These are phyloP conservation scores for Eruca vesicaria DNA, from an alignment of 441 rosid genomes.

Conservation along the genomic window DNA sequence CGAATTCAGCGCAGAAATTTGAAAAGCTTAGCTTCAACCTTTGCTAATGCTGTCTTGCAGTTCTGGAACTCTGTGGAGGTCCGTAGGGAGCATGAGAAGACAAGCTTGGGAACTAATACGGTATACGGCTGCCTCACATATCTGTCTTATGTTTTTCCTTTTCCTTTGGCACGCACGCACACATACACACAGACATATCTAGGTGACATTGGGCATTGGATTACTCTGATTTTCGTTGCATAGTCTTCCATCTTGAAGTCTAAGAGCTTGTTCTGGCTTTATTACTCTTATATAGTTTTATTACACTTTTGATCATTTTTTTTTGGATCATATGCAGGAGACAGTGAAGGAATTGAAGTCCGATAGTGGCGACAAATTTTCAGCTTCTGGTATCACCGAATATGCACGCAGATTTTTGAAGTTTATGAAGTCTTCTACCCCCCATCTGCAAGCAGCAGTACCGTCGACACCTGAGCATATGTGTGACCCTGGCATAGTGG, in stretches of 20 bases:
- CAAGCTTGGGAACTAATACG: slow-evolving; percentile 40
- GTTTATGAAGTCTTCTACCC: slow-evolving; percentile 43
- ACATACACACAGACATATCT: background rate
- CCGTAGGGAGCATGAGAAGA: slow-evolving; percentile 36
- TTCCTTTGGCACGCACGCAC: background rate
- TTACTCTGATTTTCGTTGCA: background rate
- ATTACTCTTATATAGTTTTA: background rate
- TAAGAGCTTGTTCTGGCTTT: background rate
- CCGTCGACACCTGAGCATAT: slow-evolving; percentile 65
- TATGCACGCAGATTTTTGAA: slow-evolving; percentile 81
- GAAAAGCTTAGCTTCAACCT: slow-evolving; percentile 55
- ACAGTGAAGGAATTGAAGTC: slow-evolving; percentile 36
- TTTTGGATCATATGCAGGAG: slow-evolving; percentile 45
- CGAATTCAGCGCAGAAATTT: slow-evolving; percentile 50
- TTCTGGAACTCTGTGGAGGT: slow-evolving; percentile 80
- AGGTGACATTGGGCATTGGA: background rate
- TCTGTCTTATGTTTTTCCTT: background rate
- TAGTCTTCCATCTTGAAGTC: slow-evolving; percentile 12
- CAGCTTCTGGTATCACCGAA: slow-evolving; percentile 43
- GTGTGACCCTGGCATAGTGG: slow-evolving; percentile 51
- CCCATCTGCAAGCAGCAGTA: slow-evolving; percentile 58
- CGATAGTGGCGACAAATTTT: slow-evolving; percentile 39
- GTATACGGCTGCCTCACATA: slow-evolving; percentile 23
- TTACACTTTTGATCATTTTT: background rate
- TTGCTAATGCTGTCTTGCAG: slow-evolving; percentile 81